A percentile compares a stretch with the other conserved stretches of the same genome.
phyloP scores from a whole-genome alignment of 2,329 filamentous ascomycete genomes.

The Stemphylium lycopersici region DNA sequence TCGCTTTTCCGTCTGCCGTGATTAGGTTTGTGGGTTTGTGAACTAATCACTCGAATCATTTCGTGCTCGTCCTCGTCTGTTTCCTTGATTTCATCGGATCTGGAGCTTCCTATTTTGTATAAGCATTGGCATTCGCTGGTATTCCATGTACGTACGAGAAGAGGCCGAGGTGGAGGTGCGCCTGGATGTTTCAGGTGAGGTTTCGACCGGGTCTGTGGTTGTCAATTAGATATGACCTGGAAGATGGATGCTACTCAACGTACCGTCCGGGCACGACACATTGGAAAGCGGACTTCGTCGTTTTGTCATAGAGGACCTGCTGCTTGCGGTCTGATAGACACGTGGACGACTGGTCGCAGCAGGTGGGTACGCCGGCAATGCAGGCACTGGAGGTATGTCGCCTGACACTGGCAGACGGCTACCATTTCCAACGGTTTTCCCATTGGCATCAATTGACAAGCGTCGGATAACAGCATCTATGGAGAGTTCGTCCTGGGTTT shows the following conservation, averaged over 20 bases:
- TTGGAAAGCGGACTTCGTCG: constrained; percentile 24
- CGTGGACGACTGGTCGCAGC: constrained; percentile 11
- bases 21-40: neutral
- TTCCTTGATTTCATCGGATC: constrained; percentile 4
- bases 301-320: constrained; percentile 20
- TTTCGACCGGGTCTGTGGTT: constrained; percentile 9
- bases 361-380: constrained; percentile 2
- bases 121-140: neutral
- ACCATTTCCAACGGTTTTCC: neutral
- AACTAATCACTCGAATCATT: constrained; percentile 5
- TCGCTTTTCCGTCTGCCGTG: constrained; percentile 2
- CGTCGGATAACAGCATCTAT: constrained; percentile 37
- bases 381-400: constrained; percentile 6
- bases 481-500: constrained; percentile 13
- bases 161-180: constrained; percentile 13
- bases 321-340: constrained; percentile 7
- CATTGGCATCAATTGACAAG: constrained; percentile 6
- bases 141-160: constrained; percentile 7
- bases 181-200: constrained; percentile 8
- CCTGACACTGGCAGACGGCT: neutral
- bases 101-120: constrained; percentile 7
- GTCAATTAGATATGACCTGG: neutral
- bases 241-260: neutral
- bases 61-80: constrained; percentile 4
- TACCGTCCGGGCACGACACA: constrained; percentile 19